Percentiles rank a stretch among this genome's conserved stretches.
Evolutionary conservation across 2,329 filamentous ascomycete species (phyloP).

Genomic region (Alternaria sp.): DNA sequence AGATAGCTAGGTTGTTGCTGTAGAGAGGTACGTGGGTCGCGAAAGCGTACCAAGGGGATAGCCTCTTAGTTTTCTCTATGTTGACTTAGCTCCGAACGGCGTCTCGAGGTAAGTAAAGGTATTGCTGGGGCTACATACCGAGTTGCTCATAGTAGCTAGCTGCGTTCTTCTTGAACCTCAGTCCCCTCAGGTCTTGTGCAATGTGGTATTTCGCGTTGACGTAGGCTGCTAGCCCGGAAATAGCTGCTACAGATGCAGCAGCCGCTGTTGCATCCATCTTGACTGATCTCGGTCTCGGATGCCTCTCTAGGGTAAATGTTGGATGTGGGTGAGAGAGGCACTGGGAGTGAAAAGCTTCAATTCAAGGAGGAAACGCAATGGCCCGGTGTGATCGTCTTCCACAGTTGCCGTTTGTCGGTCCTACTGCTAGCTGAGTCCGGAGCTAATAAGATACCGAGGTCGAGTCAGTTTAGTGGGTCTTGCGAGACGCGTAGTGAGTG

Average conservation of each 20-base stretch:
- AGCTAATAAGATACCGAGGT: conserved; percentile 28
- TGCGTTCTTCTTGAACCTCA: conserved; percentile 53
- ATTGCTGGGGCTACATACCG: conserved; percentile 21
- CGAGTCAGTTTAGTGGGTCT: conserved; percentile 8
- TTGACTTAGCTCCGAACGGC: background rate
- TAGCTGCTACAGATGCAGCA: conserved; percentile 38
- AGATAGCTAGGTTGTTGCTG: conserved; percentile 63
- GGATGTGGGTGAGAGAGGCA: background rate
- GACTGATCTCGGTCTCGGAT: background rate
- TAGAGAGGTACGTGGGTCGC: conserved; percentile 35
- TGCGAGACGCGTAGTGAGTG: conserved; percentile 9
- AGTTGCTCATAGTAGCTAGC: conserved; percentile 31
- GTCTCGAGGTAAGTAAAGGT: too few species aligned
- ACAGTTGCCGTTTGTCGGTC: background rate
- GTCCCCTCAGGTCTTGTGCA: conserved; percentile 61
- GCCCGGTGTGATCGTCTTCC: background rate
- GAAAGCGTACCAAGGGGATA: conserved; percentile 41
- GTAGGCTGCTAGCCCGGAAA: conserved; percentile 59
- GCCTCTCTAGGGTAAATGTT: background rate
- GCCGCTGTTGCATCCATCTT: conserved; percentile 28
- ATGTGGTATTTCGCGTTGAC: conserved; percentile 73
- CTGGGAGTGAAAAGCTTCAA: background rate
- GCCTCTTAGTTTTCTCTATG: conserved; percentile 49
- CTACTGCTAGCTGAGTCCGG: background rate
- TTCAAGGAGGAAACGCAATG: background rate